Base-by-base conservation (phyloP, 345 rosid species). In the Salix suchowensis region DNA sequence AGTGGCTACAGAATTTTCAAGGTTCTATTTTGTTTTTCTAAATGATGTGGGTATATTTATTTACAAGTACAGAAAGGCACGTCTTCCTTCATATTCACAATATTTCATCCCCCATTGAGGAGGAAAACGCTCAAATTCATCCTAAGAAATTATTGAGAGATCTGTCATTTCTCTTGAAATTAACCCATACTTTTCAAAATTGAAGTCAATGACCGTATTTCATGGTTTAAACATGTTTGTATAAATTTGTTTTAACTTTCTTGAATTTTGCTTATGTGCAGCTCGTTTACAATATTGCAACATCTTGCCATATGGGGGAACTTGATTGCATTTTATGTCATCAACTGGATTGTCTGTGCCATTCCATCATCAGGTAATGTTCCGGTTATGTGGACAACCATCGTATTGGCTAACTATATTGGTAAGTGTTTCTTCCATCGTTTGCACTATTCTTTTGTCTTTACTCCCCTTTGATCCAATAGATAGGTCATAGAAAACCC, bases 231-330 rank as follows among this genome's bases (percentile, higher is more conserved):
- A 50, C 21, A 16, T 50, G 55, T 5, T 50, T 50, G 55, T 6
- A 30, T 21, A 11, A 70, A 6, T 18, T 11, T 46, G 36, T 39
- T 67, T 44, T 69, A 48, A 62, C 60, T 58, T 26, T 72, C 61
- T 67, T 67, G 52, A 66, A 32, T 65, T 50, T 66, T 68, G 64
- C 62, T 79, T 55, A 3, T 61, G 6, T 90, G 90, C 95, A 96
- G 99, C 84, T 91, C 95, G 81, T 94, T 94, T 73, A 96, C 98
- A 3, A 82, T 86, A 67, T 82, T 94, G 82, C 99, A 96, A 82
- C 97, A 87, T 81, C 83, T 94, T 23, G 97, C 99, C 80, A 90
- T 94, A 74, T 96, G 97, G 97, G 98, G 97, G 44, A 96, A 94
- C 82, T 88, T 94, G 68, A 78, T 85, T 76, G 94, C 82, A 72